Evolutionary conservation across 148 eudicot genomes (phyloP), one percentile per base, ranked within the genome.

Genomic region (Arctostaphylos glauca): DNA sequence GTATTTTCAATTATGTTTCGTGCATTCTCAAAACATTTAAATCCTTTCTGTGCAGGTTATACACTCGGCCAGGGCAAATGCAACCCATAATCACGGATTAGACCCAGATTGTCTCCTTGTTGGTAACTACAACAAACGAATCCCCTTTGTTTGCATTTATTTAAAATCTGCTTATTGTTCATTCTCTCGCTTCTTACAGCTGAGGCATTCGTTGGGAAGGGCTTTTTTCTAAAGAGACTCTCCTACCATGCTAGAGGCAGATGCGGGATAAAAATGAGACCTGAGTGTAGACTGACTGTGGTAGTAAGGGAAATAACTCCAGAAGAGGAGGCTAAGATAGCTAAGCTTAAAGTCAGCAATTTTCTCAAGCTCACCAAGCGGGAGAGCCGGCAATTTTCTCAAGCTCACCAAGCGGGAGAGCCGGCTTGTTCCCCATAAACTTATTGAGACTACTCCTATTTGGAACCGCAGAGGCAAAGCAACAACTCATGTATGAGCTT

Each of bases 51-150:
- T 89, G 88, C 93, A 95, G 98, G 98, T 96, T 74, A 91, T 96
- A 74, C 98, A 96, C 87, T 96, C 98, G n/a, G 98, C 98, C 71
- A 89, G 93, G 80, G 98, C 98, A 82, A 96, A 96, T 89, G 98
- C 98, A 66, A 91, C 91, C 56, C 98, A 96, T 84, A 94, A 96
- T 87, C 89, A 94, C 54, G 95, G 98, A 55, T 87, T 96, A 68
- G 93, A 96, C 85, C 81, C 91, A 38, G 95, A 94, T 68, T 91
- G 98, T 46, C 98, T 96, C 83, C 88, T 96, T 71, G 94, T 96
- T 88, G 98, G 98, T 94, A 95, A 84, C 79, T 54, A 21, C 44
- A 44, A 49, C 12, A 19, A 48, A 48, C 54, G 48, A 72, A 77
- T 18, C 6, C 79, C 53, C n/a, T 3, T 43, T 16, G 10, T 62